These are phyloP conservation scores for Leucosporidium scottii DNA, from an alignment of 768 basidiomycete genomes.

Conservation along the genomic window DNA sequence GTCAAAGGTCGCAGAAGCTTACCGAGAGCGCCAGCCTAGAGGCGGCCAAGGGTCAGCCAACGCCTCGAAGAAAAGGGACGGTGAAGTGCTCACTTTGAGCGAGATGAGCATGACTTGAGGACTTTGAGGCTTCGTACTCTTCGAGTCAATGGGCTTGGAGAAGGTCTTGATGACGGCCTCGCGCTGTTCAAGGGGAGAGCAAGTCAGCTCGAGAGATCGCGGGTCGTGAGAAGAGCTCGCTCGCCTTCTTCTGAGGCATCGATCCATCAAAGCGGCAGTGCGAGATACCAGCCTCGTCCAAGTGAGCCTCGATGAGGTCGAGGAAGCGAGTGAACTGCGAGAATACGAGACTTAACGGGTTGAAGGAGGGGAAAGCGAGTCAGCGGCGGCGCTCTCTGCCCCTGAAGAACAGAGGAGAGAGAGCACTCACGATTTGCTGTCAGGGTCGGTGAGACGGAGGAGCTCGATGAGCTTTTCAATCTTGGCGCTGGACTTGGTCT, in stretches of 20 bases:
- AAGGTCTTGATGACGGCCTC: slow-evolving; percentile 25
- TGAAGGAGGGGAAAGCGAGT: not conserved
- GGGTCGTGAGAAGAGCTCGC: not conserved
- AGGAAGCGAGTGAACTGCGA: slow-evolving; percentile 21
- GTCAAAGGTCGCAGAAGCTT: slow-evolving; percentile 1
- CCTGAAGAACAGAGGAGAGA: too few species aligned
- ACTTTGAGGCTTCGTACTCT: not conserved
- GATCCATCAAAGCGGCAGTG: slow-evolving; percentile 18
- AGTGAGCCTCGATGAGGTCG: slow-evolving; percentile 5
- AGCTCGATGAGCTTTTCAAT: not conserved
- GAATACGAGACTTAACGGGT: slow-evolving; percentile 1
- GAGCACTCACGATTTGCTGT: not conserved
- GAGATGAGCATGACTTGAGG: slow-evolving; percentile 22
- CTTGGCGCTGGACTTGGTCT: not conserved
- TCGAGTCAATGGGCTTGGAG: not conserved
- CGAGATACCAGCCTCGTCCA: slow-evolving; percentile 14
- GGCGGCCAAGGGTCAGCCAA: not conserved
- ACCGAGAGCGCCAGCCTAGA: slow-evolving; percentile 11
- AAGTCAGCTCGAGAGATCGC: not conserved
- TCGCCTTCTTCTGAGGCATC: slow-evolving; percentile 1
- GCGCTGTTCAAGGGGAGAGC: not conserved
- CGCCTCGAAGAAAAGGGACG: not conserved
- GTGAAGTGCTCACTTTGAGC: not conserved
- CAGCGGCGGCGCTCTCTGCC: not conserved
- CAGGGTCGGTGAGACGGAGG: not conserved